Evolutionary conservation across 768 basidiomycete species (phyloP), one percentile per base, ranked within the genome.

Genomic region (Mycena amicta): DNA sequence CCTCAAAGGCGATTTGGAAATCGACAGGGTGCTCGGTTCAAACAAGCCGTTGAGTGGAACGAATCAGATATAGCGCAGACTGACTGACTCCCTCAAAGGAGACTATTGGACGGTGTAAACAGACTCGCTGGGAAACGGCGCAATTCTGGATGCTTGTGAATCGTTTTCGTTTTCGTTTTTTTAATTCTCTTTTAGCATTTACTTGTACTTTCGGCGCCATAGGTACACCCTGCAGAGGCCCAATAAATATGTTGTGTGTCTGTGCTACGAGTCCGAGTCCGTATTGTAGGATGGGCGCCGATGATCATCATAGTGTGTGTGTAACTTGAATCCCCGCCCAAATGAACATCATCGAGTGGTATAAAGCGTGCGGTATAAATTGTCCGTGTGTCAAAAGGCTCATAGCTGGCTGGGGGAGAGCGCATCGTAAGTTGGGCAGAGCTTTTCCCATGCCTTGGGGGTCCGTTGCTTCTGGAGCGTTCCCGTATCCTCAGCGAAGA

Each of bases 401-500:
- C n/a, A n/a, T n/a, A 52, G 51, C 51, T 53, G 37, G 33, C 37
- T 26, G 6, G 23, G n/a, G 5, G 55, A 6, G 15, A 45, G 25
- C 23, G 52, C 54, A 45, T 60, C 26, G 45, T 60, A 64, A 5
- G 56, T 56, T 2, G 62, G 62, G 52, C 62, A 64, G 18, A 64
- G 59, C 12, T 50, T 12, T 26, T 60, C 55, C 62, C 62, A 64
- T 8, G 55, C 31, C 2, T 29, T 53, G 12, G 56, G 59, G 11
- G 41, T 50, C 18, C 37, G 29, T 39, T 43, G 43, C 3, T 51
- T 41, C n/a, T 28, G 52, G 37, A 61, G 25, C 8, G 51, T 23
- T 3, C n/a, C 20, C 29, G 23, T 41, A 47, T 65, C 51, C 52
- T 65, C 67, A 18, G 65, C 65, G 26, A 68, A 64, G 31, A 68